These are phyloP conservation scores for Trifolium repens DNA, from an alignment of 306 rosid species.

Conservation along the genomic window DNA sequence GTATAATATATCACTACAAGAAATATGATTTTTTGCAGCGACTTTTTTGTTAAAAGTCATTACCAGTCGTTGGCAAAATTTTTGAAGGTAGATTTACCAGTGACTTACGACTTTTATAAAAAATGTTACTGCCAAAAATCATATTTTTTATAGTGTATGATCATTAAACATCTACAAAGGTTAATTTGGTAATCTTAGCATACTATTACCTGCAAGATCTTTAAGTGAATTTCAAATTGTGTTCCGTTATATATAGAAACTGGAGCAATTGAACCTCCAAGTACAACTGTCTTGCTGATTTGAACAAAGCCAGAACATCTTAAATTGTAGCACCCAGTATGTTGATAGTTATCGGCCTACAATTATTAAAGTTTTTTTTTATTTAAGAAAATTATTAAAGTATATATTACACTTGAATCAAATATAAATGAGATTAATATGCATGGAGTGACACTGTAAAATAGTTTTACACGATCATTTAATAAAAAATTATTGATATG, in stretches of 20 bases:
- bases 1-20: neutral
- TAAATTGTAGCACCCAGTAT: conserved; percentile 91
- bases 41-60: too few species aligned
- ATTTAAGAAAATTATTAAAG: neutral
- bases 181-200: too few species aligned
- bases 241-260: conserved; percentile 72
- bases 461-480: too few species aligned
- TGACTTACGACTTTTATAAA: too few species aligned
- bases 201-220: conserved; percentile 75
- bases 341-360: conserved; percentile 90
- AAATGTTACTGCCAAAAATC: too few species aligned
- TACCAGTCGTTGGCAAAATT: too few species aligned
- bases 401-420: conserved; percentile 24
- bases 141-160: too few species aligned
- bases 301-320: conserved; percentile 89
- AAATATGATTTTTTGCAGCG: too few species aligned
- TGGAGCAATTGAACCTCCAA: conserved; percentile 91
- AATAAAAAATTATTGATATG: too few species aligned
- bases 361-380: neutral
- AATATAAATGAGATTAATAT: neutral
- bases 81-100: too few species aligned
- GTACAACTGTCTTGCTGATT: conserved; percentile 72
- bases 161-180: too few species aligned
- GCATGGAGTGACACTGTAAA: too few species aligned
- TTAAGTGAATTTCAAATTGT: conserved; percentile 77